Evolutionary conservation across 345 rosid species (phyloP), one percentile per base, ranked within the genome.

Genomic region (Citrus mangshanensis): DNA sequence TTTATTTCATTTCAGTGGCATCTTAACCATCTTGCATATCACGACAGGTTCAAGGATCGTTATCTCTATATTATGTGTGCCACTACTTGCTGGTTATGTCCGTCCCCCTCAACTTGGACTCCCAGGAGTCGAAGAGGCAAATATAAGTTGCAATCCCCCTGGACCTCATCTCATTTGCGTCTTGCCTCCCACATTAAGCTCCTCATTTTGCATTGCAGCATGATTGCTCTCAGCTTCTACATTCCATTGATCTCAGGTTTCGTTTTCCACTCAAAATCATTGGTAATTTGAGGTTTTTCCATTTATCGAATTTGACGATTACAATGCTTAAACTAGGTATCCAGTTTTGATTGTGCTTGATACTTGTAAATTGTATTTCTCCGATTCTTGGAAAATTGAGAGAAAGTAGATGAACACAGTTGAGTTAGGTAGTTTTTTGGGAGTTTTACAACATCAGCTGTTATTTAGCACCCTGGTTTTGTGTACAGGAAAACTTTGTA

Each of bases 141-240:
- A 88, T 78, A 89, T 93, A 82, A 95, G 99, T 73, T 89, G 93
- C 88, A 91, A 87, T 85, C 97, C 92, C 32, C 90, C 97, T 1
- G 95, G 94, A 32, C 98, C 99, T 21, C 98, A 96, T 85, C 89
- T 96, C 68, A 89, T 96, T 9, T 89, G 98, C 22, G 91, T 96
- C 76, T 85, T 93, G 92, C 98, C 99, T 74, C 98, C 98, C 54
- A 79, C 88, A 67, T 90, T 91, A 67, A 89, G 98, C 87, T 93
- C 97, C 76, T 89, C 99, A 16, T 94, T 80, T 83, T 96, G 97
- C 83, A 76, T 94, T 32, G 92, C 98, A 40, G 88, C 89, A 16
- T 87, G 82, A 87, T 75, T 34, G 25, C 22, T 10, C 73, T 67
- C 58, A 13, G 40, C 73, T 62, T 32, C 63, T 46, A 35, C 42